Evolutionary conservation across 441 rosid species (phyloP).

Genomic region (Theobroma grandiflorum): DNA sequence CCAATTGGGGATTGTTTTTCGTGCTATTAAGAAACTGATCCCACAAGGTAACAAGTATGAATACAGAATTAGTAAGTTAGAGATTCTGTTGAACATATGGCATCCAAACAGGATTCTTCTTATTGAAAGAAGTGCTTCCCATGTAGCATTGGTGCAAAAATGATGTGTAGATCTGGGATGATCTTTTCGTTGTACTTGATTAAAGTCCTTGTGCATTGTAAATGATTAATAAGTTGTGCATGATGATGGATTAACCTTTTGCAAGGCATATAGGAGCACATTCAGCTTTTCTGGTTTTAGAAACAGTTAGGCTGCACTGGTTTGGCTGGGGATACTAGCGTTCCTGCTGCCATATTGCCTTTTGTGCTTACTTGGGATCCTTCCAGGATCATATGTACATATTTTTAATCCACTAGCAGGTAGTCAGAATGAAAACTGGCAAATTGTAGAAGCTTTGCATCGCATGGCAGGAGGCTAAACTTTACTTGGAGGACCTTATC

Average conservation of each 20-base stretch:
- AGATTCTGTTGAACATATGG: background rate
- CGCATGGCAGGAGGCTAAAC: background rate
- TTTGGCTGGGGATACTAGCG: slow-evolving; percentile 1
- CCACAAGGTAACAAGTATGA: background rate
- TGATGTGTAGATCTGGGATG: background rate
- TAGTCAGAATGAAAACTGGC: background rate
- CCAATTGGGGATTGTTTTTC: background rate
- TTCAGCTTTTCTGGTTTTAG: background rate
- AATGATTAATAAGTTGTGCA: background rate
- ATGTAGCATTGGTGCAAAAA: slow-evolving; percentile 5
- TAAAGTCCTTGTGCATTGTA: background rate
- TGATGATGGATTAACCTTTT: slow-evolving; percentile 10
- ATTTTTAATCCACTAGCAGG: background rate
- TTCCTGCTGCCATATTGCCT: background rate
- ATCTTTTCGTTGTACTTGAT: background rate
- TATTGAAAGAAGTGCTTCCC: background rate
- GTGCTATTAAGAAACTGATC: background rate
- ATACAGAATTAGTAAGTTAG: background rate
- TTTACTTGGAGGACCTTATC: background rate
- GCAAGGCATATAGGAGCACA: background rate
- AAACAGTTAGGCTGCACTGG: background rate
- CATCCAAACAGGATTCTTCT: background rate
- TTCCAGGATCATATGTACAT: background rate
- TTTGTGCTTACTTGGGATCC: background rate
- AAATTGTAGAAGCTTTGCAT: slow-evolving; percentile 16